These are phyloP conservation scores for Alternaria sp. DNA, from an alignment of 2,329 filamentous ascomycete genomes.

Conservation along the genomic window DNA sequence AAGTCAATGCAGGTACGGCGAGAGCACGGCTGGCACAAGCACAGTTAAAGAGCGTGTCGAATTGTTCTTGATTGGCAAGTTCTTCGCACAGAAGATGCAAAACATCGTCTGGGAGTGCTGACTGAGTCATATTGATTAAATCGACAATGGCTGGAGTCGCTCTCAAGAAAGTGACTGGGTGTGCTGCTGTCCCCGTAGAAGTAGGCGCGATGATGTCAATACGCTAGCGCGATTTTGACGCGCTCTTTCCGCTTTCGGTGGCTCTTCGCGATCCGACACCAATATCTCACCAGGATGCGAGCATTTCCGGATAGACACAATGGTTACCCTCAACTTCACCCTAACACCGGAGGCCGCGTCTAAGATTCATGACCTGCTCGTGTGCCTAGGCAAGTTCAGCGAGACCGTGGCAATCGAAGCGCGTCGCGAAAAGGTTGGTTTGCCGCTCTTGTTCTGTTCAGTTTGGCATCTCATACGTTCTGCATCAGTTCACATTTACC, in stretches of 20 bases:
- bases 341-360: conserved; percentile 76
- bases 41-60: conserved; percentile 67
- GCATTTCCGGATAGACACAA: conserved; percentile 29
- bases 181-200: background rate
- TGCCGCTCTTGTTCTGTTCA: conserved; percentile 19
- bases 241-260: conserved; percentile 26
- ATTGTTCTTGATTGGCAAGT: conserved; percentile 64
- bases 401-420: conserved; percentile 81
- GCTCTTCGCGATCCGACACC: background rate
- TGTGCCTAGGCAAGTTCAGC: conserved; percentile 80
- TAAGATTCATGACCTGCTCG: conserved; percentile 74
- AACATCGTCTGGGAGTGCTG: conserved; percentile 64
- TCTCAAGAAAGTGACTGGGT: conserved; percentile 4
- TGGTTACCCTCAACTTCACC: conserved; percentile 71
- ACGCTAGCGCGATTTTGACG: conserved; percentile 32
- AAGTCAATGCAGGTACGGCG: conserved; percentile 66
- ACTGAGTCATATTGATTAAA: conserved; percentile 32
- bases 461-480: conserved; percentile 26
- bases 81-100: conserved; percentile 68
- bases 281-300: conserved; percentile 19
- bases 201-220: conserved; percentile 24
- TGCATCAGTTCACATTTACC: conserved; percentile 69
- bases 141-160: background rate
- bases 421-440: conserved; percentile 68
- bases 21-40: conserved; percentile 64